Conservation (phyloP, 208 protist species). For the Angomonas ambiguus region DNA sequence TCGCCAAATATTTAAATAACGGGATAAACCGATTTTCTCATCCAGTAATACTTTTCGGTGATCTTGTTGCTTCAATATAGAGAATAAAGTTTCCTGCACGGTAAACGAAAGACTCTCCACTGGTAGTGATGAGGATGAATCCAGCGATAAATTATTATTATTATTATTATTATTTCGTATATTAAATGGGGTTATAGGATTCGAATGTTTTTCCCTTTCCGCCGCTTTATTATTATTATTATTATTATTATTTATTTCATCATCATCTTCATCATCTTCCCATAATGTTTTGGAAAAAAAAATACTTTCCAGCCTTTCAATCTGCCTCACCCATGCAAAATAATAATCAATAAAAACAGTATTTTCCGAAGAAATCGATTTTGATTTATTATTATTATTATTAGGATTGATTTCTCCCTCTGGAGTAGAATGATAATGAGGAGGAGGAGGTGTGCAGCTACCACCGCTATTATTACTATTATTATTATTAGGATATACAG, state of each 20-base stretch:
- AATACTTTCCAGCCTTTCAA: too few species aligned
- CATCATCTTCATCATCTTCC: too few species aligned
- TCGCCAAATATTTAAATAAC: neutral
- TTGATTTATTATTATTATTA: conserved; percentile 10
- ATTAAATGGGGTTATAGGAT: too few species aligned
- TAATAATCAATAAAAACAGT: neutral
- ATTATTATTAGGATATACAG: neutral
- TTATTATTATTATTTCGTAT: conserved; percentile 5
- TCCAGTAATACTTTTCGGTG: neutral
- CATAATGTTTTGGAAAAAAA: too few species aligned
- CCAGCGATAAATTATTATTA: neutral
- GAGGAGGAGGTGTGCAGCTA: too few species aligned
- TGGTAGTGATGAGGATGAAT: too few species aligned
- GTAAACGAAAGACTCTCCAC: too few species aligned
- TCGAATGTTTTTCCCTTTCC: too few species aligned
- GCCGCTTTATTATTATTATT: too few species aligned
- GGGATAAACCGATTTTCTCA: neutral
- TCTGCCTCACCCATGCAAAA: neutral
- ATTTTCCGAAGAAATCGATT: neutral
- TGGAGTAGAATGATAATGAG: too few species aligned
- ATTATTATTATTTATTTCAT: too few species aligned
- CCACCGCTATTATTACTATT: neutral
- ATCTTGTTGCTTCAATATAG: neutral
- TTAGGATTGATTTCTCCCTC: too few species aligned
- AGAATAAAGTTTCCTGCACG: neutral